Evolutionary conservation across 768 basidiomycete genomes (phyloP).

Genomic region (Boletus huronensis): DNA sequence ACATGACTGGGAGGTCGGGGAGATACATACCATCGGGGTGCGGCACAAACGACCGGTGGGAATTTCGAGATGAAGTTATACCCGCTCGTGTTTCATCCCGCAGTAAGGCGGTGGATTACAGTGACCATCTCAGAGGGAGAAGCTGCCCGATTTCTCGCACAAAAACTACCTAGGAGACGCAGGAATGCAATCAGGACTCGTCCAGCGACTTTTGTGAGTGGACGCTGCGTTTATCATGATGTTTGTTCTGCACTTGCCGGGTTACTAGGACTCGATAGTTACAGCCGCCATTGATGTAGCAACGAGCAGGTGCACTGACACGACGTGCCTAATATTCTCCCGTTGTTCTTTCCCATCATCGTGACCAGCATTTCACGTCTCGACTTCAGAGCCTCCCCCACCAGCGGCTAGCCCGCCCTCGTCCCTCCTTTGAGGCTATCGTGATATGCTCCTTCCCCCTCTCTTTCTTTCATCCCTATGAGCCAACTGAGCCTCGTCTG

Average conservation of each 20-base stretch:
- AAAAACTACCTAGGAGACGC: background rate
- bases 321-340: constrained; percentile 10
- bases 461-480: constrained; percentile 15
- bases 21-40: constrained; percentile 15
- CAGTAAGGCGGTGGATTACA: background rate
- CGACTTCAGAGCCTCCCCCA: constrained; percentile 8
- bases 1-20: background rate
- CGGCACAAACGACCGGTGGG: constrained; percentile 8
- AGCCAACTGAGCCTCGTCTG: constrained; percentile 54
- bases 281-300: constrained; percentile 18
- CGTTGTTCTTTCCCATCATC: constrained; percentile 26
- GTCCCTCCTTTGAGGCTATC: constrained; percentile 23
- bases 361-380: constrained; percentile 3
- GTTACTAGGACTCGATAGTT: constrained; percentile 11
- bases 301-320: constrained; percentile 8
- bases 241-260: background rate
- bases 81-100: too few species aligned
- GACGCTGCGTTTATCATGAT: background rate
- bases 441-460: constrained; percentile 36
- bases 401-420: constrained; percentile 48
- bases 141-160: background rate
- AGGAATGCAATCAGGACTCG: background rate
- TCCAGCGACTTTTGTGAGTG: background rate
- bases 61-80: too few species aligned
- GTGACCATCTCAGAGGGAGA: background rate